Conservation (phyloP, 495 filamentous ascomycete genomes). For the Pyronema omphalodes region DNA sequence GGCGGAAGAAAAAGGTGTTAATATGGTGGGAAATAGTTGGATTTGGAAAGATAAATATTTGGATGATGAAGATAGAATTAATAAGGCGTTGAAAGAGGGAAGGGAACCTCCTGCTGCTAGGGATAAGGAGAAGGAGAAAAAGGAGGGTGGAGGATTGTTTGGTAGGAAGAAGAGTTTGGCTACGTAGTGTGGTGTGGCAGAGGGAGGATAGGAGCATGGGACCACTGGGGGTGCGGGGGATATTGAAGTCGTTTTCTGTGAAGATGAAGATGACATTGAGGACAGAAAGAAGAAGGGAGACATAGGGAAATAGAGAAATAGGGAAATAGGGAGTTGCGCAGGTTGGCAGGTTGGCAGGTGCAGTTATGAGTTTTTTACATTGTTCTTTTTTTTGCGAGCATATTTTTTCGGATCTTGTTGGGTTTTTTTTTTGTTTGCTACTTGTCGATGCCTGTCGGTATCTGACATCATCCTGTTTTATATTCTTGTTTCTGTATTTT, state of each 20-base stretch:
- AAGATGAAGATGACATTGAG: too few species aligned
- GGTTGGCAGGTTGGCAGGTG: too few species aligned
- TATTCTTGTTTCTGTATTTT: neutral
- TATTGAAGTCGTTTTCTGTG: too few species aligned
- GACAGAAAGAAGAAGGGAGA: too few species aligned
- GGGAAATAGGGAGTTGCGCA: too few species aligned
- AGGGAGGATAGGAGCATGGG: neutral
- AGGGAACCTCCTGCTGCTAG: slow-evolving; percentile 1
- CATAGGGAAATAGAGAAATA: too few species aligned
- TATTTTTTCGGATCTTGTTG: neutral
- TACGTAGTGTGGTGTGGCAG: neutral
- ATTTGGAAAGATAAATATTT: slow-evolving; percentile 26
- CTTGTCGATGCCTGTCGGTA: neutral
- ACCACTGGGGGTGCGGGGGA: too few species aligned
- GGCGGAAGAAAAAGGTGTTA: slow-evolving; percentile 84
- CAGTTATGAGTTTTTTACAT: neutral
- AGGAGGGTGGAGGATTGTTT: slow-evolving; percentile 8
- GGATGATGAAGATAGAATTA: slow-evolving; percentile 19
- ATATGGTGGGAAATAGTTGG: slow-evolving; percentile 97
- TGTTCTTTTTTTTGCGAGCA: neutral
- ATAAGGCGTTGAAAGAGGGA: slow-evolving; percentile 13
- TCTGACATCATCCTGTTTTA: neutral
- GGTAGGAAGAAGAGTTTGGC: slow-evolving; percentile 8
- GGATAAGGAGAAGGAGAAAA: slow-evolving; percentile 3
- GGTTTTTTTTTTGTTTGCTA: neutral